Evolutionary conservation across 306 rosid species (phyloP).

Genomic region (Lablab purpureus): DNA sequence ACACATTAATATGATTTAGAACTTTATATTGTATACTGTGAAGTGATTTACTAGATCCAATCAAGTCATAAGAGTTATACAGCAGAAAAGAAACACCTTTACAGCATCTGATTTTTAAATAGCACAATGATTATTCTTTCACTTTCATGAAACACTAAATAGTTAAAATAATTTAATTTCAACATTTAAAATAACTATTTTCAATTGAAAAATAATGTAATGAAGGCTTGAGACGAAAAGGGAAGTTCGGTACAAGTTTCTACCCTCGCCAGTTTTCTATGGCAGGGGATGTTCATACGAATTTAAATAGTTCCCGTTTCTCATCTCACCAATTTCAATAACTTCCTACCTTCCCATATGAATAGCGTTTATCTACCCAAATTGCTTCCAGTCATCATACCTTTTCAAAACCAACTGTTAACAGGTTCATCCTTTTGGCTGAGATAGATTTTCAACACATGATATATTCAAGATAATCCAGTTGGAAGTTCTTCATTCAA

Average conservation of each 20-base stretch:
- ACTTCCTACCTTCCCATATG: neutral
- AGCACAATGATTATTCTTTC: conserved; percentile 4
- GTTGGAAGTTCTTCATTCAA: conserved; percentile 4
- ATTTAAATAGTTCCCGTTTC: neutral
- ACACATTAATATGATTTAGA: neutral
- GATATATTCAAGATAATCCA: conserved; percentile 5
- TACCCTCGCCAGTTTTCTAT: neutral
- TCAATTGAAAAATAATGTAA: neutral
- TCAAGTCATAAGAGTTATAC: neutral
- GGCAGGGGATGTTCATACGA: neutral
- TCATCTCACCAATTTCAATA: neutral
- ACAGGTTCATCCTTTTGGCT: neutral
- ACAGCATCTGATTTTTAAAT: neutral
- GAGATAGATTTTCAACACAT: neutral
- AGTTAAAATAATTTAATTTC: neutral
- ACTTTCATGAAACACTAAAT: neutral
- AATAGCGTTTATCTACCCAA: neutral
- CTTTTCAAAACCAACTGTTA: neutral
- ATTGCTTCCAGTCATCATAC: neutral
- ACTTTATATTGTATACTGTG: neutral
- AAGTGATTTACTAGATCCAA: neutral
- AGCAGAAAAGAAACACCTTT: neutral
- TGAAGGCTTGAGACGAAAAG: neutral
- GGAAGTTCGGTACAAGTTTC: neutral
- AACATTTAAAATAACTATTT: neutral